A percentile compares a stretch with the other conserved stretches of the same genome.
phyloP scores from a whole-genome alignment of 805 yeast species.

The Kodamaea sagamina region DNA sequence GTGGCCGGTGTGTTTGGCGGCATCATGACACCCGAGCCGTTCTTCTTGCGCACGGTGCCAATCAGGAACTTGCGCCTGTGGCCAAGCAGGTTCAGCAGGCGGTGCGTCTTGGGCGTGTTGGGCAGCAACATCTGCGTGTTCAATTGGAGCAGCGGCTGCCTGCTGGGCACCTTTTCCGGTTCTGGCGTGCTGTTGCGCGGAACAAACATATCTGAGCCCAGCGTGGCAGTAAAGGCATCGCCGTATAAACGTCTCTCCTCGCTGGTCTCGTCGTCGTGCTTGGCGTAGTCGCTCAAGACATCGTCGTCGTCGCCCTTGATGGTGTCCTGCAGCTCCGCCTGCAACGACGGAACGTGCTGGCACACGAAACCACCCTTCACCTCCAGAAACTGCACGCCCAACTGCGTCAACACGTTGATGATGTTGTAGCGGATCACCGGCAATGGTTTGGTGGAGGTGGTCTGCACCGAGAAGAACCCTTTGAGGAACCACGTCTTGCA shows the following conservation, averaged over 20 bases:
- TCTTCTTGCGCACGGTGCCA: slow-evolving; percentile 54
- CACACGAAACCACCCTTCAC: slow-evolving; percentile 94
- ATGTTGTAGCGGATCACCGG: slow-evolving; percentile 86
- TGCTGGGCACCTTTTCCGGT: slow-evolving; percentile 28
- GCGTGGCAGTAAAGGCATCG: slow-evolving; percentile 41
- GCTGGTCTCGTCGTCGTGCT: slow-evolving; percentile 21
- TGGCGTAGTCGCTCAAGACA: slow-evolving; percentile 14
- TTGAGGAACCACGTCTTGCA: slow-evolving; percentile 88
- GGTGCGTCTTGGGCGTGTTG: slow-evolving; percentile 34
- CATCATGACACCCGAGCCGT: slow-evolving; percentile 40
- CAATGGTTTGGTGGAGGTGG: slow-evolving; percentile 89
- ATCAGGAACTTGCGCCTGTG: slow-evolving; percentile 67
- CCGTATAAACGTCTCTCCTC: slow-evolving; percentile 41
- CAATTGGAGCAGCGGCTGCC: slow-evolving; percentile 41
- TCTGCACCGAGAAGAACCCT: slow-evolving; percentile 92
- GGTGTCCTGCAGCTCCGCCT: slow-evolving; percentile 15
- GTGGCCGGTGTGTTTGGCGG: slow-evolving; percentile 63
- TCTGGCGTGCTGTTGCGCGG: slow-evolving; percentile 31
- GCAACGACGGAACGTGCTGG: slow-evolving; percentile 59
- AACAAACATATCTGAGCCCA: slow-evolving; percentile 24
- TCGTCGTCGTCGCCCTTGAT: slow-evolving; percentile 10
- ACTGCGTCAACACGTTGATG: slow-evolving; percentile 68
- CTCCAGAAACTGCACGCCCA: slow-evolving; percentile 82
- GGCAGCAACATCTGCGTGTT: slow-evolving; percentile 34
- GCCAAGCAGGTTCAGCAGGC: slow-evolving; percentile 40